A percentile compares a stretch with the other conserved stretches of the same genome.
Conservation (phyloP, 768 basidiomycete species). For the Udeniomyces megalosporus region DNA sequence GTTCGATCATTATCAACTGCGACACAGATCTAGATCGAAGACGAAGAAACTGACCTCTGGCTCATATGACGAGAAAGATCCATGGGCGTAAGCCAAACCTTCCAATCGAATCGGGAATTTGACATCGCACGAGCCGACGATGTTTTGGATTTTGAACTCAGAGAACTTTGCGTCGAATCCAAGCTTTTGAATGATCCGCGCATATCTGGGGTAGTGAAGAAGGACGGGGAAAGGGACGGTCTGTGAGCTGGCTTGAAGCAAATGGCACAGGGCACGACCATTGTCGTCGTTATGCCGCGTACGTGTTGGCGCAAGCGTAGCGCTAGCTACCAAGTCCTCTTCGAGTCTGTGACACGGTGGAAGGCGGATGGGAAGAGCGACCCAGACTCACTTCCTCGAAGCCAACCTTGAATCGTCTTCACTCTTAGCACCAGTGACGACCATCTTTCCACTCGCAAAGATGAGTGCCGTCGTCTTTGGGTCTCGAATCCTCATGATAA, state of each 20-base stretch:
- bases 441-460: slow-evolving; percentile 99
- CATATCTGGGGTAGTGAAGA: slow-evolving; percentile 38
- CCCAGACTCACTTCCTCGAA: slow-evolving; percentile 54
- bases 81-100: slow-evolving; percentile 92
- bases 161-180: slow-evolving; percentile 99
- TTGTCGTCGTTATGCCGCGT: too few species aligned
- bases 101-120: slow-evolving; percentile 97
- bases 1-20: too few species aligned
- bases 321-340: too few species aligned
- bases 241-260: too few species aligned
- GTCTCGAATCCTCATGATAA: slow-evolving; percentile 99
- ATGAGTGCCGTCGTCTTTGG: slow-evolving; percentile 99
- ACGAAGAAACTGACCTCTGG: slow-evolving; percentile 55
- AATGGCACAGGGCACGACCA: too few species aligned
- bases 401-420: slow-evolving; percentile 95
- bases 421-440: slow-evolving; percentile 97
- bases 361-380: background rate
- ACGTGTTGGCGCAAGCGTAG: background rate
- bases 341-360: too few species aligned
- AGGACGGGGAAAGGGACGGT: background rate
- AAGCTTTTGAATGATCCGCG: slow-evolving; percentile 96
- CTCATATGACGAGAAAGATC: slow-evolving; percentile 93
- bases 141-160: slow-evolving; percentile 99
- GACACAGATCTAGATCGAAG: too few species aligned
- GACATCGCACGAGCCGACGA: slow-evolving; percentile 93